Base-by-base conservation (phyloP, 331 rosid genomes). In the Quercus lobata region DNA sequence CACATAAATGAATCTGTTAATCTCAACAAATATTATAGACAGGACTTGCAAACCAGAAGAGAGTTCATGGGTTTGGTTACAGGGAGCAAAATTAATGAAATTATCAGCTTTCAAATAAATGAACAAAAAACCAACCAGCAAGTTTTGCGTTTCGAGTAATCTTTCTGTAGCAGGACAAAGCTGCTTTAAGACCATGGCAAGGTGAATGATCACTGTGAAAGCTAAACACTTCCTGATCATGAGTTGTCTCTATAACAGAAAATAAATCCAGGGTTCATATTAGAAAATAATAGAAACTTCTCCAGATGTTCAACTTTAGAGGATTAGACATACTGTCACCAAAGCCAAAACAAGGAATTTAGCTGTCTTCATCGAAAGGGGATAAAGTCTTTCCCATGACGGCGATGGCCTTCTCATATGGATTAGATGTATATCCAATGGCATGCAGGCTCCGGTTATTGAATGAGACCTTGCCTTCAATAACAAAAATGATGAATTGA, bases 311-410 rank as follows among this genome's bases (percentile, higher is more conserved):
- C 24, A 57, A 65, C 9, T 55, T 73, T 37, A 69, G 30, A 44
- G 75, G 71, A 70, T 52, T 56, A 76, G 41, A 22, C 71, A 57
- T 86, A 92, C 98, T 88, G 80, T 92, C 97, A 69, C 98, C 98
- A 82, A 94, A 94, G 72, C 97, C 98, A 81, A 87, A 94, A 61
- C 97, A 94, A 81, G 98, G 92, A 81, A 94, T 94, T 76, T 91
- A 87, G 84, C 88, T 90, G 80, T 92, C 98, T 44, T 92, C 97
- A 73, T 94, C 97, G 78, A 94, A 92, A 30, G 98, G 94, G 73
- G 98, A 24, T 82, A 94, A 76, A 55, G 97, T 94, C 83, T 85
- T 94, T 76, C 98, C 97, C 22, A 92, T 75, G 32, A 94, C 84
- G 0, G 95, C 72, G 25, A 94, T 83, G 11, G 98, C 97, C 55